A percentile compares a stretch with the other conserved stretches of the same genome.
Evolutionary conservation across 108 stramenopile species (phyloP).

Genomic region (Pseudonitzschia delicatissima): DNA sequence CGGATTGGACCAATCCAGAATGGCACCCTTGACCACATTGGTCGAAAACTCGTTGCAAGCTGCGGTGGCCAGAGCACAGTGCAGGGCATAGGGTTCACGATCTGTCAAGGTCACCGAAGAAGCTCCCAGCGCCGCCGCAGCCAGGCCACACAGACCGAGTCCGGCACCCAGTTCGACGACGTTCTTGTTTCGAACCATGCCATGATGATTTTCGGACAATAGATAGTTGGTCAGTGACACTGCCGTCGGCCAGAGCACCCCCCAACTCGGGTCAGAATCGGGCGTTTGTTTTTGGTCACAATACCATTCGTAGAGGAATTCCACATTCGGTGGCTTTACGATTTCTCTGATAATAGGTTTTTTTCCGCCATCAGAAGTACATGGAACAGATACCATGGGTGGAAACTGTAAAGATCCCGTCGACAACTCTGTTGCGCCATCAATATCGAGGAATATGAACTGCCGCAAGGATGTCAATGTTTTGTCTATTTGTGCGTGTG

Average conservation of each 20-base stretch:
- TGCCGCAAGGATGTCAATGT: too few species aligned
- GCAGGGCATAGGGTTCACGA: constrained; percentile 47
- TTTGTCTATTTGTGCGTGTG: too few species aligned
- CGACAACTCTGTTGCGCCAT: too few species aligned
- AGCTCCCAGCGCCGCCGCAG: not conserved
- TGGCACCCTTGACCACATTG: not conserved
- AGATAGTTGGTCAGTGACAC: not conserved
- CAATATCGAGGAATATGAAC: too few species aligned
- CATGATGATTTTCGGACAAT: not conserved
- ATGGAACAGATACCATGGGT: too few species aligned
- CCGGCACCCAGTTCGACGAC: not conserved
- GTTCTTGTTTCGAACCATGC: not conserved
- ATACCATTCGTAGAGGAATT: constrained; percentile 49
- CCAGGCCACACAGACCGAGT: not conserved
- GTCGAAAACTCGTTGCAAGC: constrained; percentile 24
- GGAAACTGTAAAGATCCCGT: too few species aligned
- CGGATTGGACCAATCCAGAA: constrained; percentile 1
- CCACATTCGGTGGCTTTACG: constrained; percentile 38
- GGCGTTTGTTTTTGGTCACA: constrained; percentile 19
- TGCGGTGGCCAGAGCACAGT: constrained; percentile 49
- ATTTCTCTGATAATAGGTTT: too few species aligned
- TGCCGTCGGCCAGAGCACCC: constrained; percentile 49
- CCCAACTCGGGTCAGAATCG: constrained; percentile 48
- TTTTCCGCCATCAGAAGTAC: too few species aligned
- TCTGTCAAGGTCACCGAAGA: constrained; percentile 17